phyloP scores from a whole-genome alignment of 1,284 basidiomycete species.

The Sporisorium sorghi region DNA sequence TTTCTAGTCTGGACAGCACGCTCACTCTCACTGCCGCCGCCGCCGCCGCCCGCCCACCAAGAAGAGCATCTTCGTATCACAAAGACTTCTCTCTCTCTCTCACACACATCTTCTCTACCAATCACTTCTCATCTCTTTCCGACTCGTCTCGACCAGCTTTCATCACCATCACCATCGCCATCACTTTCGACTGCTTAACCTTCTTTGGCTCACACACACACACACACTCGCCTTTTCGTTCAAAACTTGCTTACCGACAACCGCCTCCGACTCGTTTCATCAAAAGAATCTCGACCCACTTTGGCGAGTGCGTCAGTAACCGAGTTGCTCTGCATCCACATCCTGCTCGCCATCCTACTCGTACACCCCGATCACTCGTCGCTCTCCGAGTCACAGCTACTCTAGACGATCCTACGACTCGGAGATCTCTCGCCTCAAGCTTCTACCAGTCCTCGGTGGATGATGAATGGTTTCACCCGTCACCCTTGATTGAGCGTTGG shows the following conservation, averaged over 20 bases:
- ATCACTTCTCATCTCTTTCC: constrained; percentile 10
- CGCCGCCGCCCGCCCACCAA: neutral
- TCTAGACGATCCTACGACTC: neutral
- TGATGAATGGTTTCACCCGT: constrained; percentile 29
- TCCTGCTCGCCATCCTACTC: neutral
- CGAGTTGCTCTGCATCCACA: neutral
- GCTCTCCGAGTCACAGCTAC: constrained; percentile 2
- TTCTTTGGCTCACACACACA: neutral
- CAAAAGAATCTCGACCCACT: too few species aligned
- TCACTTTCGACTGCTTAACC: neutral
- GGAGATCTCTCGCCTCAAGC: neutral
- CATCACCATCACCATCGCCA: neutral
- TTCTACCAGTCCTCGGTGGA: constrained; percentile 17
- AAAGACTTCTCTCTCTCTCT: neutral
- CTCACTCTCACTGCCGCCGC: neutral
- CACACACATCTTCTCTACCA: neutral
- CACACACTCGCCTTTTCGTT: neutral
- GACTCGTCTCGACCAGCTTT: neutral
- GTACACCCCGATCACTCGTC: neutral
- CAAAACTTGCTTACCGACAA: neutral
- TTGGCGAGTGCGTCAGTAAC: too few species aligned
- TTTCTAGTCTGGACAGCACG: neutral
- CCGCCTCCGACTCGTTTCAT: neutral
- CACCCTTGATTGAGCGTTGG: constrained; percentile 40
- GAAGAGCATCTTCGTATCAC: too few species aligned